Evolutionary conservation across 148 eudicot genomes (phyloP).

Genomic region (Arctostaphylos glauca): DNA sequence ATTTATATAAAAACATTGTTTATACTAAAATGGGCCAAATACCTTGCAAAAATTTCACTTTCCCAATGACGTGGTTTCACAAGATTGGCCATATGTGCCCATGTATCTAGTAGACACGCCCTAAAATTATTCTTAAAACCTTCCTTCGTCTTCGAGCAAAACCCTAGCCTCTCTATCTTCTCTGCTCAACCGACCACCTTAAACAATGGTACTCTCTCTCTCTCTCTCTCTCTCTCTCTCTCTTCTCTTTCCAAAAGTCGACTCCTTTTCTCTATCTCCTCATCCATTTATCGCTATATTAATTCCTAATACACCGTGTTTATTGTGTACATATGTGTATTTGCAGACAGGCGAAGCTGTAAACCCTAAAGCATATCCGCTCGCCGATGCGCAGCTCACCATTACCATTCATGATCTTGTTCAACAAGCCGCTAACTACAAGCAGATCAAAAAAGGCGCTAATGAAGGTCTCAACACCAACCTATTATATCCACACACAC

Average conservation of each 20-base stretch:
- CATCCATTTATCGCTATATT: not conserved
- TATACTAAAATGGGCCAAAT: too few relatives aligned
- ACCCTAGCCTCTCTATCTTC: not conserved
- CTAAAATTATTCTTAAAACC: not conserved
- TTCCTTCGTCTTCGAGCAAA: not conserved
- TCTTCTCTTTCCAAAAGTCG: not conserved
- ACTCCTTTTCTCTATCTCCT: not conserved
- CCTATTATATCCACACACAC: too few relatives aligned
- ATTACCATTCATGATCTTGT: constrained; percentile 60
- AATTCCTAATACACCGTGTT: not conserved
- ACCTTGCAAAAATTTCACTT: too few relatives aligned
- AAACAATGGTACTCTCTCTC: constrained; percentile 15
- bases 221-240: not conserved
- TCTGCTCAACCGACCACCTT: not conserved
- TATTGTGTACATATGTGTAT: not conserved
- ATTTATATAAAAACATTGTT: too few relatives aligned
- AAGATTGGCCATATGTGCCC: not conserved
- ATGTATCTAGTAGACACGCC: not conserved
- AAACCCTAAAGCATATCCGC: constrained; percentile 43
- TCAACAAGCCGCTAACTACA: constrained; percentile 68
- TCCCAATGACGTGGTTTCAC: not conserved
- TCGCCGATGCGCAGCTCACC: constrained; percentile 62
- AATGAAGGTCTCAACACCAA: constrained; percentile 26
- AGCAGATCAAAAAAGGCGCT: constrained; percentile 64
- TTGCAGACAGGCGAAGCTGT: constrained; percentile 51